Base-by-base conservation (phyloP, 2,329 filamentous ascomycete species). In the Periconia sp. region DNA sequence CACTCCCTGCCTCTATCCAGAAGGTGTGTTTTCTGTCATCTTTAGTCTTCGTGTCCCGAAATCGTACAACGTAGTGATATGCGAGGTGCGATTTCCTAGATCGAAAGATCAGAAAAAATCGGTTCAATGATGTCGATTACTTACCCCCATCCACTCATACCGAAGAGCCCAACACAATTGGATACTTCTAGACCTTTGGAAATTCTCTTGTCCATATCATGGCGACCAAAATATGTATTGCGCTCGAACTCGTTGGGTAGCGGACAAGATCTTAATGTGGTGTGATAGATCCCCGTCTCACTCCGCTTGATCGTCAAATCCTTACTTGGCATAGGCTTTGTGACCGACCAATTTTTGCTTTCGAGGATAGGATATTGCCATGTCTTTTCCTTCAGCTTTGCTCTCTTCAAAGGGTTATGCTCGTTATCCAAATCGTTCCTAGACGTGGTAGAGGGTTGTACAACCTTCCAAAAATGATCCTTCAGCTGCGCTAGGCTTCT, bases 51-150 rank as follows among this genome's bases (percentile, higher is more conserved):
- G 14, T 31, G 19, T 35, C 33, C 27, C 27, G 6, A 18, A 53
- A 27, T 13, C 17, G 19, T 37, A 14, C 10, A 19, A 19, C 33
- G 23, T 49, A 53, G 7, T 51, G n/a, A 17, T 30, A 46, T 27
- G 49, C 49, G 5, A 51, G 9, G 18, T 51, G 49, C 3, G 49
- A 51, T 31, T 51, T 51, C 11, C 49, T 51, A 18, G 3, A n/a
- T 15, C 19, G 44, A 9, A 6, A 6, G 15, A n/a, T 31, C 30
- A 35, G 13, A 17, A n/a, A n/a, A n/a, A n/a, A n/a, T n/a, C n/a
- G n/a, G 19, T 9, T 37, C 8, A 23, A n/a, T 6, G 11, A 20
- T 6, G 10, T 18, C 31, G 45, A 41, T 23, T 46, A 51, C 49
- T 42, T 42, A 2, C 40, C 19, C 7, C 49, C 49, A 19, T 42